A percentile compares a stretch with the other conserved stretches of the same genome.
phyloP scores from a whole-genome alignment of 2,329 filamentous ascomycete genomes.

The Ceratocystis variospora region DNA sequence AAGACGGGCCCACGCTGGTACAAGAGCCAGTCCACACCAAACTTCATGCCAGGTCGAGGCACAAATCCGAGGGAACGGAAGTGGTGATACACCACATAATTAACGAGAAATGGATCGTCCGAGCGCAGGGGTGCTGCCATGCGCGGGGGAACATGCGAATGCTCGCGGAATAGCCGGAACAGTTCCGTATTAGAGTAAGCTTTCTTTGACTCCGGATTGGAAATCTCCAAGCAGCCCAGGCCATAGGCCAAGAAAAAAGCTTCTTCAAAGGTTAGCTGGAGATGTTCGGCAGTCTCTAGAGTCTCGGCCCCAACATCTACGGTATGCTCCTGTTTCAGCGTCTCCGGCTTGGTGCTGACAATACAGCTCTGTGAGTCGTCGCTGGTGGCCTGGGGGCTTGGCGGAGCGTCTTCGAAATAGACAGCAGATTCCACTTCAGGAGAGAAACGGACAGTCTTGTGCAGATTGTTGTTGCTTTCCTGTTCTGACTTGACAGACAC shows the following conservation, averaged over 20 bases:
- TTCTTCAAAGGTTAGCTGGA: slow-evolving; percentile 84
- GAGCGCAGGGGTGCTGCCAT: slow-evolving; percentile 39
- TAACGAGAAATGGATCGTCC: slow-evolving; percentile 72
- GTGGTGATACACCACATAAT: slow-evolving; percentile 87
- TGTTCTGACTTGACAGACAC: slow-evolving; percentile 2
- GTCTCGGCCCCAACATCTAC: background rate
- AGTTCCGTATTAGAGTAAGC: slow-evolving; percentile 42
- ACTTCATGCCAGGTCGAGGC: slow-evolving; percentile 82
- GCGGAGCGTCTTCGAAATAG: slow-evolving; percentile 40
- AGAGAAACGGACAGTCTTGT: slow-evolving; percentile 59
- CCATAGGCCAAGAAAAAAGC: slow-evolving; percentile 80
- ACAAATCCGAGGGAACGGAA: slow-evolving; percentile 95
- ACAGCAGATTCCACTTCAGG: slow-evolving; percentile 52
- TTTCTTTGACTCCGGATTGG: slow-evolving; percentile 33
- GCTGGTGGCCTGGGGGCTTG: slow-evolving; percentile 28
- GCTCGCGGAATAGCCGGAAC: slow-evolving; percentile 51
- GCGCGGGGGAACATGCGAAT: slow-evolving; percentile 51
- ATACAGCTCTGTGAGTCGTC: slow-evolving; percentile 16
- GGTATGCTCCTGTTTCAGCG: slow-evolving; percentile 13
- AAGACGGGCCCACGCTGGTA: slow-evolving; percentile 91
- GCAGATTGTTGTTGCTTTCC: slow-evolving; percentile 27
- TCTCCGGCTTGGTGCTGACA: slow-evolving; percentile 16
- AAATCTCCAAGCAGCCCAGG: slow-evolving; percentile 58
- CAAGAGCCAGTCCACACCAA: slow-evolving; percentile 85
- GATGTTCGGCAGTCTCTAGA: slow-evolving; percentile 55